phyloP scores from a whole-genome alignment of 805 yeast species.

The Yarrowia phangngaensis region DNA sequence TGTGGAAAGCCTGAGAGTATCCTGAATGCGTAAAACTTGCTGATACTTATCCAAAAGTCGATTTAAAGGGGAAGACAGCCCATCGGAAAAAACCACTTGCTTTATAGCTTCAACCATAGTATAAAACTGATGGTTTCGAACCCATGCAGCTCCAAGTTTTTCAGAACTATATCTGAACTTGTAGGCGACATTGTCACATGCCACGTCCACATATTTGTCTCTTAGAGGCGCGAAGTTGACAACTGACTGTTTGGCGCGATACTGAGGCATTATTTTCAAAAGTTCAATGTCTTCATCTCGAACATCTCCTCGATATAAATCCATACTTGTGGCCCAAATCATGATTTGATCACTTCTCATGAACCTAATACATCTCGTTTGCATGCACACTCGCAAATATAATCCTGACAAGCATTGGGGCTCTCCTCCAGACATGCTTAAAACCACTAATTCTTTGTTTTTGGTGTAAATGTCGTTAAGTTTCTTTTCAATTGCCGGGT shows the following conservation, averaged over 20 bases:
- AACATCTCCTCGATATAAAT: not conserved
- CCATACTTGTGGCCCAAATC: slow-evolving; percentile 22
- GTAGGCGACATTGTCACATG: not conserved
- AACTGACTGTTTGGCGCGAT: slow-evolving; percentile 19
- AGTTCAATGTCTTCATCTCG: slow-evolving; percentile 9
- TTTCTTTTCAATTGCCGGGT: slow-evolving; percentile 1
- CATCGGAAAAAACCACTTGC: slow-evolving; percentile 21
- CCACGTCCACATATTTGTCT: slow-evolving; percentile 6
- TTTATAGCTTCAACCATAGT: slow-evolving; percentile 17
- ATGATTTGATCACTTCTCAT: slow-evolving; percentile 22
- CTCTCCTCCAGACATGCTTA: slow-evolving; percentile 25
- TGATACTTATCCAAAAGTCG: slow-evolving; percentile 16
- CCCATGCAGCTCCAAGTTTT: slow-evolving; percentile 8
- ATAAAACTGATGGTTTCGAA: slow-evolving; percentile 14
- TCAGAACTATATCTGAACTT: slow-evolving; percentile 5
- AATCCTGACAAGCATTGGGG: slow-evolving; percentile 16
- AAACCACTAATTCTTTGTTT: slow-evolving; percentile 8
- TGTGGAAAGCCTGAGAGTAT: slow-evolving; percentile 1
- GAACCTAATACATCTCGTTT: slow-evolving; percentile 5
- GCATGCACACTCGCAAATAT: slow-evolving; percentile 17
- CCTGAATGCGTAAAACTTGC: slow-evolving; percentile 14
- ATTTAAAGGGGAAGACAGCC: slow-evolving; percentile 15
- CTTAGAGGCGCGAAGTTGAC: slow-evolving; percentile 20
- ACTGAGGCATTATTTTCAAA: slow-evolving; percentile 10
- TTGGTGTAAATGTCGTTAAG: slow-evolving; percentile 10